These are phyloP conservation scores for Chaetomiaceae sp. DNA, from an alignment of 2,329 filamentous ascomycete species.

Conservation along the genomic window DNA sequence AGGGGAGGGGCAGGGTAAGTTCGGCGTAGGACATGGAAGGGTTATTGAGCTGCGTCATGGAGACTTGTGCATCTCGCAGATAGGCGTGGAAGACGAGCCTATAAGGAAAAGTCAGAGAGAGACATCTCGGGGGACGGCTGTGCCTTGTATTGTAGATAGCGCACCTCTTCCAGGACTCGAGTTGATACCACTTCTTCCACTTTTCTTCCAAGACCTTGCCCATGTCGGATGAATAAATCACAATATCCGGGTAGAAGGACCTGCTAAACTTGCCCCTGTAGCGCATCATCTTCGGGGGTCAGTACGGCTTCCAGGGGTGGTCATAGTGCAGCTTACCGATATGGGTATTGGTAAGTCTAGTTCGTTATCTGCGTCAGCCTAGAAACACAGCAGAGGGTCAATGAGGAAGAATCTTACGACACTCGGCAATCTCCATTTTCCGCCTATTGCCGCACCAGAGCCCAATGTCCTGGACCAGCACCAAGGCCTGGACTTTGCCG, in stretches of 20 bases:
- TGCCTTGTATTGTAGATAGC: background rate
- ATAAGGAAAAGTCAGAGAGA: background rate
- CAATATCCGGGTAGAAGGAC: slow-evolving; percentile 48
- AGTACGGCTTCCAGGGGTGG: slow-evolving; percentile 15
- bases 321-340: slow-evolving; percentile 14
- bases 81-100: slow-evolving; percentile 62
- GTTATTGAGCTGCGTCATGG: slow-evolving; percentile 61
- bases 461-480: slow-evolving; percentile 47
- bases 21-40: slow-evolving; percentile 67
- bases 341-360: slow-evolving; percentile 29
- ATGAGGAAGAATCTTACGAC: slow-evolving; percentile 35
- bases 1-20: slow-evolving; percentile 61
- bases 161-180: slow-evolving; percentile 63
- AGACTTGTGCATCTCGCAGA: slow-evolving; percentile 61
- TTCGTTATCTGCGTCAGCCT: slow-evolving; percentile 21
- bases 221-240: slow-evolving; percentile 50
- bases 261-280: slow-evolving; percentile 56
- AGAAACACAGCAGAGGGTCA: background rate
- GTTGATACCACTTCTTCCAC: slow-evolving; percentile 60
- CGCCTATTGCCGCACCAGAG: slow-evolving; percentile 52
- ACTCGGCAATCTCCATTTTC: slow-evolving; percentile 55
- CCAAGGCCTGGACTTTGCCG: slow-evolving; percentile 46
- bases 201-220: slow-evolving; percentile 56
- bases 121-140: too few relatives aligned
- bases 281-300: slow-evolving; percentile 43